phyloP scores from a whole-genome alignment of 83 land plant genomes.

The Larix sibirica region DNA sequence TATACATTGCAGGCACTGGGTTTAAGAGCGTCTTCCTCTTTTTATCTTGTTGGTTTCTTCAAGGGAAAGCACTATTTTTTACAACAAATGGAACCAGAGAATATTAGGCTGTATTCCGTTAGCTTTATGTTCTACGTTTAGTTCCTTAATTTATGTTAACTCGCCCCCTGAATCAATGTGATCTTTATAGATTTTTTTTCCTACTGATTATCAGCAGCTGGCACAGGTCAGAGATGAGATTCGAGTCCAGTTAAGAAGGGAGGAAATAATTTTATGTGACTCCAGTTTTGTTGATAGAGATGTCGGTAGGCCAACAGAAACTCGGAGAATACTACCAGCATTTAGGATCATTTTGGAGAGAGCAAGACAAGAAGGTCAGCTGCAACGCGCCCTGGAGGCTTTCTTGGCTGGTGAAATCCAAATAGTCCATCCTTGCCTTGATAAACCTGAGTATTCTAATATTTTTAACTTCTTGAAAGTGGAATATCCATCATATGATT shows the following conservation, averaged over 20 bases:
- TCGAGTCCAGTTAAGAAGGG: slow-evolving; percentile 15
- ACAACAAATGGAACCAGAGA: slow-evolving; percentile 59
- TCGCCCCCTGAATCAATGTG: too few species aligned
- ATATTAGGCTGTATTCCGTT: slow-evolving; percentile 54
- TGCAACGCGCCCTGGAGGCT: background rate
- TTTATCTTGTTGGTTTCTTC: slow-evolving; percentile 56
- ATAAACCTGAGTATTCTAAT: too few species aligned
- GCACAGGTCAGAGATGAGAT: slow-evolving; percentile 33
- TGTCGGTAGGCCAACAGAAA: slow-evolving; percentile 28
- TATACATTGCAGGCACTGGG: too few species aligned
- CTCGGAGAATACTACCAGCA: slow-evolving; percentile 23
- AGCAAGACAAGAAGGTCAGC: slow-evolving; percentile 21
- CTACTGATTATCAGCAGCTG: slow-evolving; percentile 13
- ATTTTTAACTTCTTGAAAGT: too few species aligned
- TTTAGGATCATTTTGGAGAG: slow-evolving; percentile 39
- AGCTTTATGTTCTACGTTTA: slow-evolving; percentile 28
- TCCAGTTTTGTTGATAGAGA: slow-evolving; percentile 18
- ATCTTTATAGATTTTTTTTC: too few species aligned
- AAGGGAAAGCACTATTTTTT: slow-evolving; percentile 45
- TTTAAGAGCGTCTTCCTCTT: too few species aligned
- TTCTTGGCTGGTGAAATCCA: too few species aligned
- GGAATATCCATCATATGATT: slow-evolving; percentile 17
- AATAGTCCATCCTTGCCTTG: too few species aligned
- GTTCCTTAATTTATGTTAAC: too few species aligned
- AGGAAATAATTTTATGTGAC: slow-evolving; percentile 37